These are phyloP conservation scores for Phytophthora pinifolia DNA, from an alignment of 352 stramenopile species.

Conservation along the genomic window DNA sequence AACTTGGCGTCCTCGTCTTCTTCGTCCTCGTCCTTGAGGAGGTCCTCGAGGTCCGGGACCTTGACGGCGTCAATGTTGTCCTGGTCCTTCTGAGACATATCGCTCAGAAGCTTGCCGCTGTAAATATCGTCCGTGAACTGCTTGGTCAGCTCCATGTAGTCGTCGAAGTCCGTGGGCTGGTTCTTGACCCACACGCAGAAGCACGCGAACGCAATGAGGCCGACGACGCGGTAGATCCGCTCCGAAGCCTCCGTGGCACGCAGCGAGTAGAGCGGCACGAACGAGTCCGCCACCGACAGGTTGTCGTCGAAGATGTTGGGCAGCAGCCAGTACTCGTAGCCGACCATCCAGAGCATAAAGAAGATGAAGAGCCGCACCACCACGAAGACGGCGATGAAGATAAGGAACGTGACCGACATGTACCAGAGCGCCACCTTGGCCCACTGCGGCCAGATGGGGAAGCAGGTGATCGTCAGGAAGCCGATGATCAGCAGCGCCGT, in stretches of 20 bases:
- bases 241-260: conserved; percentile 87
- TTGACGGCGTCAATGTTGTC: conserved; percentile 98
- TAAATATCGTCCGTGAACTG: conserved; percentile 99
- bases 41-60: conserved; percentile 82
- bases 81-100: conserved; percentile 97
- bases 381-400: conserved; percentile 98
- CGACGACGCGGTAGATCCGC: conserved; percentile 93
- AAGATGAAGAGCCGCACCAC: conserved; percentile 95
- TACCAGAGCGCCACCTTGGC: conserved; percentile 99
- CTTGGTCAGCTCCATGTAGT: conserved; percentile 97
- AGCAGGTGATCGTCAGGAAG: conserved; percentile 97
- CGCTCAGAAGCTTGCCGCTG: conserved; percentile 97
- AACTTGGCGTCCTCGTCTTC: conserved; percentile 80
- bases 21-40: conserved; percentile 85
- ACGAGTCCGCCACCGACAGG: conserved; percentile 97
- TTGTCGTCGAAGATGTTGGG: conserved; percentile 99
- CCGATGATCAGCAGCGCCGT: conserved; percentile 96
- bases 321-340: conserved; percentile 98
- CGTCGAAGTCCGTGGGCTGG: conserved; percentile 99
- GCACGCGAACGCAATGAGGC: conserved; percentile 91
- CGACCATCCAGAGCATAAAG: conserved; percentile 95
- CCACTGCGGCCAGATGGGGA: conserved; percentile 99
- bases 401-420: conserved; percentile 97
- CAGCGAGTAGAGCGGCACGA: conserved; percentile 95
- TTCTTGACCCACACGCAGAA: conserved; percentile 99